These are phyloP conservation scores for Tulasnella sp. DNA, from an alignment of 768 basidiomycete species.

Conservation along the genomic window DNA sequence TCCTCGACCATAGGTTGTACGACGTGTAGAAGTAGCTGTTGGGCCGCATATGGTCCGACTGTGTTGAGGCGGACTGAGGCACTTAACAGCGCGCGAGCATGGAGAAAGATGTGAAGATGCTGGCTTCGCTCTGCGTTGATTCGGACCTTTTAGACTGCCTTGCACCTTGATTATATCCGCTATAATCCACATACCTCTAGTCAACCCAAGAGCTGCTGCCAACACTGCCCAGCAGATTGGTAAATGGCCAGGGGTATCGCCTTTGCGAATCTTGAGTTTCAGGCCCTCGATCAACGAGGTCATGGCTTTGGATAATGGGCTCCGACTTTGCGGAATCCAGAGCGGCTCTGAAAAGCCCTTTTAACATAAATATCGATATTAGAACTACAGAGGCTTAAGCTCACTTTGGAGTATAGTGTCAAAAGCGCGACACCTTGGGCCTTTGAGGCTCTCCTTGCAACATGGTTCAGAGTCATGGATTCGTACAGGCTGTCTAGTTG, in stretches of 20 bases:
- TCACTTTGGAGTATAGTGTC: slow-evolving; percentile 72
- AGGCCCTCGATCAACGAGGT: slow-evolving; percentile 62
- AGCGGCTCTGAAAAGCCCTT: neutral
- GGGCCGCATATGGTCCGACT: slow-evolving; percentile 90
- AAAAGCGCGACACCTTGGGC: slow-evolving; percentile 93
- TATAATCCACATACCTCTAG: slow-evolving; percentile 56
- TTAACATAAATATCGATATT: neutral
- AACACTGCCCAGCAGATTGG: slow-evolving; percentile 91
- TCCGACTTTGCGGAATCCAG: neutral
- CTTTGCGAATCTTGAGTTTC: slow-evolving; percentile 68
- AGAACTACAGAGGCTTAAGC: neutral
- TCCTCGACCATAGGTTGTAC: slow-evolving; percentile 67
- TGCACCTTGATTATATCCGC: too few relatives aligned
- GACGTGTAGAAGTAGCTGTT: slow-evolving; percentile 79
- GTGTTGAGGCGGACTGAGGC: slow-evolving; percentile 90
- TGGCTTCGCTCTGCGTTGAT: slow-evolving; percentile 69
- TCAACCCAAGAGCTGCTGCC: slow-evolving; percentile 72
- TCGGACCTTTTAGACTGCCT: neutral
- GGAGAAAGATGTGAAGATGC: slow-evolving; percentile 90
- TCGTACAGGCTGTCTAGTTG: slow-evolving; percentile 80
- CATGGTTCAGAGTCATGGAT: slow-evolving; percentile 84
- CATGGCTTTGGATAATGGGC: slow-evolving; percentile 34
- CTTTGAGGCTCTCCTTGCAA: slow-evolving; percentile 82
- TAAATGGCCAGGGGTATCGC: slow-evolving; percentile 76
- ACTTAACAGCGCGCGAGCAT: slow-evolving; percentile 86